phyloP scores from a whole-genome alignment of 1,284 basidiomycete genomes.

The Leccinum glutinopallens region DNA sequence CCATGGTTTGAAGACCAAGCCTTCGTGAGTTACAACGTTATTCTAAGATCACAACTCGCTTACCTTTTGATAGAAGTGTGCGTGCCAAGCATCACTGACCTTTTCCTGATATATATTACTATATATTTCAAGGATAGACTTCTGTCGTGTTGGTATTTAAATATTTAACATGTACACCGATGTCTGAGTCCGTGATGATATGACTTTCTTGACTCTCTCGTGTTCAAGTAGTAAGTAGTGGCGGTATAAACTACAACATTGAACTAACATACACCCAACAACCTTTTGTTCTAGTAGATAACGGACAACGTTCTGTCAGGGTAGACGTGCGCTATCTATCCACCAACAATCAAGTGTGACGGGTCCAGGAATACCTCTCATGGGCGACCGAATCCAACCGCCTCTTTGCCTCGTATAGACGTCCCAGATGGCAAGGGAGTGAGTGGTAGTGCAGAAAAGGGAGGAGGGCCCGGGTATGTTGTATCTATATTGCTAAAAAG shows the following conservation, averaged over 20 bases:
- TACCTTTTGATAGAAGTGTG: background rate
- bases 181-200: background rate
- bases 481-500: no score
- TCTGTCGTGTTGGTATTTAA: background rate
- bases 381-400: no score
- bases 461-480: no score
- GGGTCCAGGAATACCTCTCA: no score
- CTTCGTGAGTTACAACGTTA: background rate
- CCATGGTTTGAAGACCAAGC: background rate
- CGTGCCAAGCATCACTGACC: background rate
- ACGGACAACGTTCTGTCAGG: no score
- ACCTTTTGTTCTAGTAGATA: no score
- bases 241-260: background rate
- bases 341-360: no score
- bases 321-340: no score
- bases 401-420: no score
- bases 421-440: no score
- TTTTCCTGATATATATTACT: background rate
- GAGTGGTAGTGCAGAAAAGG: no score
- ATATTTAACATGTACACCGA: background rate
- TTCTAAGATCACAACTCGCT: background rate
- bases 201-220: background rate
- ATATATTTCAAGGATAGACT: background rate
- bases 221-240: background rate
- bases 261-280: background rate